Evolutionary conservation across 2,329 filamentous ascomycete genomes (phyloP), one percentile per base, ranked within the genome.

Genomic region (Cladosporium sp.): DNA sequence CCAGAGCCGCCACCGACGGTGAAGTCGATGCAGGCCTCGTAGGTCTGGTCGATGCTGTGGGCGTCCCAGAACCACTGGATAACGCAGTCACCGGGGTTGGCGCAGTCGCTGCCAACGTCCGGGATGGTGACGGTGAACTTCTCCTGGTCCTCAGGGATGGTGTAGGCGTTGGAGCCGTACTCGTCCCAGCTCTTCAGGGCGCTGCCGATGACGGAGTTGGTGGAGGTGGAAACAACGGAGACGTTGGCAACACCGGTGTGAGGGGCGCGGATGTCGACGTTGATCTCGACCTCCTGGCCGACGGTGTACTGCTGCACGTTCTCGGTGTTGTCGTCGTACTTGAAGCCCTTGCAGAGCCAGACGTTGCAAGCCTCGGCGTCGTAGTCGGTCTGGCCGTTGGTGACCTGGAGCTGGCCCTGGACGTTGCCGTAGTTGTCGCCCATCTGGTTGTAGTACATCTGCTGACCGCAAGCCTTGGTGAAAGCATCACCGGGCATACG

Each of bases 41-140:
- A 89, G 12, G 86, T 88, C 81, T 89, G 87, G 66, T 84, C 72
- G 68, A 86, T 83, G 64, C 78, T 79, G 15, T 77, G 71, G 18
- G 86, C 85, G 67, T 87, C 81, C 87, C 87, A 89, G 76, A 80
- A 88, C 86, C 86, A 88, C 76, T 89, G 87, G 55, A 89, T 80
- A 3, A 85, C 84, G 72, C 84, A 84, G 66, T 77, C 76, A 51
- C 86, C 86, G 24, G 81, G 80, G 12, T 75, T 80, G 44, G 80
- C 73, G 72, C 83, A 85, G 68, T 82, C 73, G 67, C 71, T 74
- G 65, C 78, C 79, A 55, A 86, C 75, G 70, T 83, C 79, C 5
- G 85, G 86, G 71, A 88, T 84, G 64, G 81, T 86, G 74, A 88
- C 77, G 68, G 77, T 78, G 77, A 87, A 87, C 57, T 75, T 75